Evolutionary conservation across 306 rosid genomes (phyloP), one percentile per base, ranked within the genome.

Genomic region (Prinsepia uniflora): DNA sequence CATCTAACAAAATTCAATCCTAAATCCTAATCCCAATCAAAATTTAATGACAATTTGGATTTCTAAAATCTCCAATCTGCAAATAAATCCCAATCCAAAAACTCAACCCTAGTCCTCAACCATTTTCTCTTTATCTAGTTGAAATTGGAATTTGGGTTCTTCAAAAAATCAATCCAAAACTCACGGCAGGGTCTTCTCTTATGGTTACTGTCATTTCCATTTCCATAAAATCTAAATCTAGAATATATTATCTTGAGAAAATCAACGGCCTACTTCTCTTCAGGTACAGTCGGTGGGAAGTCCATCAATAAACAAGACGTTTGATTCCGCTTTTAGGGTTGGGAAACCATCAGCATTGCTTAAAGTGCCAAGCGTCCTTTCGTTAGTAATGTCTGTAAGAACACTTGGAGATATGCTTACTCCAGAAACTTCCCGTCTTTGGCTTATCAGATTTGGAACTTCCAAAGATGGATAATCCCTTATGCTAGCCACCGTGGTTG

Each of bases 231-330:
- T 54, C 19, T 36, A 47, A 75, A 78, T 30, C 63, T 11, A 30
- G 0, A 18, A 18, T 30, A 24, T 18, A 30, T 7, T 46, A 67
- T 24, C 30, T 24, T 24, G 63, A 53, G 78, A 79, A 79, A 88
- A 92, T 96, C 88, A 86, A 88, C 96, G 92, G 41, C 96, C 90
- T 46, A 88, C 96, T 88, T 88, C 97, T 81, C 97, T 85, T 84
- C 97, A 84, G 50, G 90, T 91, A 83, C 92, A 88, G 77, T 91
- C 87, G 6, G 74, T 82, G 5, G 97, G 97, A 69, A 91, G 92
- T 66, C 86, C 89, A 56, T 77, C 90, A 41, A 88, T 89, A 78
- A 85, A 88, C 75, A 91, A 78, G 79, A 90, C 18, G 46, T 88
- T 90, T 0, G 97, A 88, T 48, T 88, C 97, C 15, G 44, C 77